Percentiles rank a stretch among this genome's conserved stretches.
These are phyloP conservation scores for Limtongozyma cylindracea DNA, from an alignment of 805 yeast species.

Conservation along the genomic window DNA sequence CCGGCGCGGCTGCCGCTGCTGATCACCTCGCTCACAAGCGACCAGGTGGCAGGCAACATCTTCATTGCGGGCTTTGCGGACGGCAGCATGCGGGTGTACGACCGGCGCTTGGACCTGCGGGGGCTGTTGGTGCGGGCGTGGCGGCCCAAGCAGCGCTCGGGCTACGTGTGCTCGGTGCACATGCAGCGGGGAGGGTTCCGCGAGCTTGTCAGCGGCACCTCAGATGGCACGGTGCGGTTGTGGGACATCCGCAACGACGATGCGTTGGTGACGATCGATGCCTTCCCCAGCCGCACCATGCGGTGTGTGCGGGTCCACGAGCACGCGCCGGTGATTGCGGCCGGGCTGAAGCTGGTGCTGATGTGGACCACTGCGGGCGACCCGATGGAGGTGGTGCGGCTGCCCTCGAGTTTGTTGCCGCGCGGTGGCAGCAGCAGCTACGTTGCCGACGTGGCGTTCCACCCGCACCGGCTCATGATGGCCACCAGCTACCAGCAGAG, in stretches of 20 bases:
- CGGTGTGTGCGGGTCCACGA: constrained; percentile 72
- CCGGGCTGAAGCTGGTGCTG: constrained; percentile 60
- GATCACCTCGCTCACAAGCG: constrained; percentile 78
- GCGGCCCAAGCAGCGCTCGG: constrained; percentile 13
- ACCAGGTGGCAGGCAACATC: constrained; percentile 82
- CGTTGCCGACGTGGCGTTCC: constrained; percentile 47
- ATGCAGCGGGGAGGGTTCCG: constrained; percentile 95
- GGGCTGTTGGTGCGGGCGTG: constrained; percentile 73
- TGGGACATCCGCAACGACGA: constrained; percentile 81
- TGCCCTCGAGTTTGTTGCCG: constrained; percentile 16
- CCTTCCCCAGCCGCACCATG: constrained; percentile 39
- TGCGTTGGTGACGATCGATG: no score
- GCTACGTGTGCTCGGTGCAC: constrained; percentile 54
- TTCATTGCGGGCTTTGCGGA: constrained; percentile 86
- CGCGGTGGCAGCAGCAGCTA: constrained; percentile 21
- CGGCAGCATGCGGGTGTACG: constrained; percentile 73
- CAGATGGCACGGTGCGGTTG: constrained; percentile 60
- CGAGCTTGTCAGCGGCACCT: constrained; percentile 63
- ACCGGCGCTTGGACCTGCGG: constrained; percentile 62
- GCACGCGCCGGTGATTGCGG: constrained; percentile 85
- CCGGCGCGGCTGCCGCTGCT: constrained; percentile 81
- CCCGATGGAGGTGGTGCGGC: constrained; percentile 32
- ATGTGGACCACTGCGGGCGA: constrained; percentile 78
- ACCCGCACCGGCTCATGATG: constrained; percentile 86
- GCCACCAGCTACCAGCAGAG: constrained; percentile 72